Base-by-base conservation (phyloP, 129 eudicot genomes). In the Tanacetum coccineum region DNA sequence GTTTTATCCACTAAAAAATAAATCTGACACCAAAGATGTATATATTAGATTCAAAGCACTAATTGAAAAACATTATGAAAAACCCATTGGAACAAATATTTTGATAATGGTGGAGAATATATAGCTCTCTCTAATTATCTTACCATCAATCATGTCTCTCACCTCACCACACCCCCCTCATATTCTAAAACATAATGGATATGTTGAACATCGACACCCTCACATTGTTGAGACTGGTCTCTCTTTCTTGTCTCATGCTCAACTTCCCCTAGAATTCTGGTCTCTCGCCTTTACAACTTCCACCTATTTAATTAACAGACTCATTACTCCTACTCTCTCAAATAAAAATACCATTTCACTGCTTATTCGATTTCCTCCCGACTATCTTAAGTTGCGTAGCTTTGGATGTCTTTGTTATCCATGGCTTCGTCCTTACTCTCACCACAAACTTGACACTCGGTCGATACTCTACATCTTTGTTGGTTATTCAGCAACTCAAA, bases 341-440 rank as follows among this genome's bases (percentile, higher is more conserved):
- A 49, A 67, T 67, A 12, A 2, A 1, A 56, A 13, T 11, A n/a
- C 58, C 66, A 0, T 57, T 9, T 1, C 25, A 52, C 0, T 2
- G 0, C 13, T 45, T 58, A 2, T 59, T 21, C 25, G n/a, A 13
- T 1, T 7, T 4, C 0, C 6, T 1, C 13, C 68, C 32, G 10
- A 60, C n/a, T 60, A 59, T 6, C 3, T 0, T 3, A 45, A 58
- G 13, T 17, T 70, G 2, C 12, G 54, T 9, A 55, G 49, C 11
- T 67, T 67, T 11, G 60, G 72, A 2, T 30, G 49, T 47, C 13
- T 67, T 2, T 66, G 59, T 9, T 66, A 66, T n/a, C 71, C 71
- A 25, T 66, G 71, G 71, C 21, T 66, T 12, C 59, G 60, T 6
- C 59, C 59, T 0, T 66, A 66, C 9, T 4, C 46, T 2, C 18